Evolutionary conservation across 208 protist genomes (phyloP).

Genomic region (Porcisia hertigi): DNA sequence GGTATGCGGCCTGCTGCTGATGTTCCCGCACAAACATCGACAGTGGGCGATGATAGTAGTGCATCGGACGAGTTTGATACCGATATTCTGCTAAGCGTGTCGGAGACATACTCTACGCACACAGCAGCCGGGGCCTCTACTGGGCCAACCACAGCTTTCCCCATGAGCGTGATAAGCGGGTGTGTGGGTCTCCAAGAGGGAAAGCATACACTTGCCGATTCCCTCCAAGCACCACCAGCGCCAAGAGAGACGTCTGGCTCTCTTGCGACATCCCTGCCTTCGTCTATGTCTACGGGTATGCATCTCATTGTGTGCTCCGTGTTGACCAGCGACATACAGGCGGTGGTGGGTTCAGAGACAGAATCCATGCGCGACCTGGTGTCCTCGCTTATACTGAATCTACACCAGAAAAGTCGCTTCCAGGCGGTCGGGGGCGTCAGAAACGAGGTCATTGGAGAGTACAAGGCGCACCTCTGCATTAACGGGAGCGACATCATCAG

Average conservation of each 20-base stretch:
- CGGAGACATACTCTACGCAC: constrained; percentile 18
- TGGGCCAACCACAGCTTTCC: neutral
- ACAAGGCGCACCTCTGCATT: constrained; percentile 5
- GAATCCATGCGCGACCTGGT: neutral
- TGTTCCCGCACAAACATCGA: too few species aligned
- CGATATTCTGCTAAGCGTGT: neutral
- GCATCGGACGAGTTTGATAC: too few species aligned
- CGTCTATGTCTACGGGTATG: too few species aligned
- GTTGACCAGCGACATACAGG: too few species aligned
- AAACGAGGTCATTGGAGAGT: neutral
- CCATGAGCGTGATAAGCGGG: constrained; percentile 11
- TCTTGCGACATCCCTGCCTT: too few species aligned
- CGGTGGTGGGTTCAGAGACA: too few species aligned
- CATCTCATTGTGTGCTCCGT: too few species aligned
- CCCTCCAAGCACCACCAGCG: too few species aligned
- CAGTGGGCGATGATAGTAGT: too few species aligned
- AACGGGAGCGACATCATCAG: constrained; percentile 7
- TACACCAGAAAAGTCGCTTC: neutral
- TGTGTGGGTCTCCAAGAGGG: neutral
- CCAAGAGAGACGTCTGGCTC: too few species aligned
- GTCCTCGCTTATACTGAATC: neutral
- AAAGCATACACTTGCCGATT: too few species aligned
- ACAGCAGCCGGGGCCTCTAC: neutral
- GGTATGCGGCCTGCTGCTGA: neutral
- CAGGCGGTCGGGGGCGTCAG: neutral